Conservation (phyloP, 768 basidiomycete genomes). For the Sistotremastrum suecicum region DNA sequence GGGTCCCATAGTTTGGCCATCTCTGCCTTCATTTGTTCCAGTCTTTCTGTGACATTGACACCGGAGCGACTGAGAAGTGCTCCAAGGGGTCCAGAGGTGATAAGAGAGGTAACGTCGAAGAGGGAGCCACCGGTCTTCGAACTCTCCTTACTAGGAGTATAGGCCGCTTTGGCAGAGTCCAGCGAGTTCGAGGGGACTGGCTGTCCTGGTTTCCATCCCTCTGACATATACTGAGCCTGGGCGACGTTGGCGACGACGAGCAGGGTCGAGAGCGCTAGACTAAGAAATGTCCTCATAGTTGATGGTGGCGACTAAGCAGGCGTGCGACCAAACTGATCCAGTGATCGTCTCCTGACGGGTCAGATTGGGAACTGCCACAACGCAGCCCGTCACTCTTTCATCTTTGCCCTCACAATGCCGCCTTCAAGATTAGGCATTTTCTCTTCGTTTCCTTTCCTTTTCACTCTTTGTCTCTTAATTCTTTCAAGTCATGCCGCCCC, state of each 20-base stretch:
- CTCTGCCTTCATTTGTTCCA: slow-evolving; percentile 20
- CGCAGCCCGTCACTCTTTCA: no score
- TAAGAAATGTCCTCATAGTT: no score
- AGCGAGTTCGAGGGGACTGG: slow-evolving; percentile 19
- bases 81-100: slow-evolving; percentile 41
- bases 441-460: no score
- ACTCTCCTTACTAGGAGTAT: background rate
- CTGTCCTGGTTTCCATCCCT: slow-evolving; percentile 73
- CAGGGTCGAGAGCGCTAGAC: slow-evolving; percentile 9
- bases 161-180: slow-evolving; percentile 5
- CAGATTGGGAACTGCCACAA: no score
- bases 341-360: no score
- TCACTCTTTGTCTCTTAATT: no score
- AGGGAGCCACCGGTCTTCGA: background rate
- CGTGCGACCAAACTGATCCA: no score
- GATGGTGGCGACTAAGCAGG: no score
- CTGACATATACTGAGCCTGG: slow-evolving; percentile 62
- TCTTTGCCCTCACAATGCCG: no score
- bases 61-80: slow-evolving; percentile 42
- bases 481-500: no score
- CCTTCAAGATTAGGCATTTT: no score
- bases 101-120: slow-evolving; percentile 17
- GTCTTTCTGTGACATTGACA: slow-evolving; percentile 53
- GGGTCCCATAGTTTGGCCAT: slow-evolving; percentile 41
- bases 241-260: slow-evolving; percentile 22